A percentile compares a stretch with the other conserved stretches of the same genome.
phyloP scores from a whole-genome alignment of 164 flowering plant genomes.

The Cinnamomum chago region DNA sequence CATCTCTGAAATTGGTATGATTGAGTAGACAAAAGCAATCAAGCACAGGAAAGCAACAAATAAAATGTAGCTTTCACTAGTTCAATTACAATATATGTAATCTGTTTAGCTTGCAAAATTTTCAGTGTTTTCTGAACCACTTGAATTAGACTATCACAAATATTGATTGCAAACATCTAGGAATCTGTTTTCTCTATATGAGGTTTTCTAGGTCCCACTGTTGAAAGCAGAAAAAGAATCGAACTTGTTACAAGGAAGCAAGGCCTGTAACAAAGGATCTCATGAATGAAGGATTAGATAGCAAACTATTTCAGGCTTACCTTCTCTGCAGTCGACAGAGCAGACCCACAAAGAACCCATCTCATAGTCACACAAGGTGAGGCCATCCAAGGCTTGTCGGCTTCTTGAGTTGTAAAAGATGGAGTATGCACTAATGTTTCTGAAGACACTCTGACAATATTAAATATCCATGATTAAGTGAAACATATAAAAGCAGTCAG shows the following conservation, averaged over 20 bases:
- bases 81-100: background rate
- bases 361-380: slow-evolving; percentile 27
- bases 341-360: slow-evolving; percentile 79
- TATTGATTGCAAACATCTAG: background rate
- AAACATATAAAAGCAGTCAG: background rate
- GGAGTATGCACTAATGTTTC: background rate
- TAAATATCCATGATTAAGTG: background rate
- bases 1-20: background rate
- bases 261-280: background rate
- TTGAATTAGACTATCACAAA: background rate
- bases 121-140: background rate
- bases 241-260: background rate
- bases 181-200: background rate
- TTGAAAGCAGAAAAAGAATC: background rate
- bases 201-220: background rate
- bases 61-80: background rate
- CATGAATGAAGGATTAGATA: background rate
- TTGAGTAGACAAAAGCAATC: background rate
- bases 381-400: slow-evolving; percentile 23
- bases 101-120: background rate
- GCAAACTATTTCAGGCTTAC: slow-evolving; percentile 26
- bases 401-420: background rate
- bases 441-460: background rate
- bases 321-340: slow-evolving; percentile 68
- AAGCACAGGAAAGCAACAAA: background rate